Base-by-base conservation (phyloP, 192 early-diverging fungal species). In the Gamsiella multidivaricata region DNA sequence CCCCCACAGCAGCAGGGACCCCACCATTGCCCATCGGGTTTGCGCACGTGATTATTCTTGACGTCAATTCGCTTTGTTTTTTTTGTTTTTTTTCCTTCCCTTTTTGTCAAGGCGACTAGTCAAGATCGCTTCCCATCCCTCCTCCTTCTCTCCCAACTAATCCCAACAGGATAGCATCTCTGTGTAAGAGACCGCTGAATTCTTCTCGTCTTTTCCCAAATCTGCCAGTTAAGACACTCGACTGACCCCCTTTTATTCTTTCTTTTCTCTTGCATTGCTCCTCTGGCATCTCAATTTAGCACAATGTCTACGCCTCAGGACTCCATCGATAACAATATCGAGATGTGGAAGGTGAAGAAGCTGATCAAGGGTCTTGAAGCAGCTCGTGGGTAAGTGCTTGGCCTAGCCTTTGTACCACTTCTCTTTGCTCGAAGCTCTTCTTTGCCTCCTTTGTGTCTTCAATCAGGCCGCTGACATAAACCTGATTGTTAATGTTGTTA, bases 261-360 rank as follows among this genome's bases (percentile, higher is more conserved):
- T 60, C 55, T 39, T 28, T 52, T 41, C 22, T 62, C 32, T 26
- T 43, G 32, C 32, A 4, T 47, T 20, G 5, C 8, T 28, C 8
- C 11, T 12, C 11, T 7, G 52, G 12, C 31, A 2, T 23, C 20
- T 36, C 34, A 36, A 49, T 26, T 14, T 63, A 69, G 65, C 65
- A 69, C 26, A 34, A 76, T 76, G 73, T 76, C 73, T 68, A 79
- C 81, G 62, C 54, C 76, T 49, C 70, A 76, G 56, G 83, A 84
- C 53, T 56, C 69, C 34, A 83, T 87, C 69, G 95, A 98, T 75
- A 86, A 95, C 71, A 95, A 98, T 78, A 89, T 98, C 54, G 92
- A 96, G 87, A 88, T 96, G 61, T 98, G 95, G 95, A 98, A 98
- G 90, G 93, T 97, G 85, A 98, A 98, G 91, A 95, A 92, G 85